These are phyloP conservation scores for Tremellales sp. DNA, from an alignment of 1,284 basidiomycete species.

Conservation along the genomic window DNA sequence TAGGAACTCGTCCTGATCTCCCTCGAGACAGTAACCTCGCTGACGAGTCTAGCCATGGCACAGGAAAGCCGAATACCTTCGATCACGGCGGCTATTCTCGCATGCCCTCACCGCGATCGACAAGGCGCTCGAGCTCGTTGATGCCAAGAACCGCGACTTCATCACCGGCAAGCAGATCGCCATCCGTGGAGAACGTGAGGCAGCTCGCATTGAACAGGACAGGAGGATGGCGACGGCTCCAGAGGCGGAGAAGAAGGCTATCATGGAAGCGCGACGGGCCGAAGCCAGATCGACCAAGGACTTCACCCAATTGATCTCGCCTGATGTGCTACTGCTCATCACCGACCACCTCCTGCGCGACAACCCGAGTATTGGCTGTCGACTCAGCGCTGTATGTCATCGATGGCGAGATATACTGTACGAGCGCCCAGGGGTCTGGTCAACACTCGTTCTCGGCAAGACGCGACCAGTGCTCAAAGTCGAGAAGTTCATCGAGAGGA, in stretches of 20 bases:
- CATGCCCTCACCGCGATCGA: conserved; percentile 3
- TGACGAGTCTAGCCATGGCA: conserved; percentile 25
- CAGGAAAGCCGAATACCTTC: conserved; percentile 22
- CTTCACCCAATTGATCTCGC: conserved; percentile 24
- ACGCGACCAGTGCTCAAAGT: conserved; percentile 18
- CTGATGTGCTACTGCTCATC: conserved; percentile 31
- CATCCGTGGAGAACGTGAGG: not conserved
- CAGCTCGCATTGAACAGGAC: not conserved
- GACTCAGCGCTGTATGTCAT: conserved; percentile 30
- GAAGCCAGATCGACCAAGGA: conserved; percentile 7
- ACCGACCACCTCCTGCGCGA: conserved; percentile 18
- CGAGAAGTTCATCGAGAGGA: conserved; percentile 16
- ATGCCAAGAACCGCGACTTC: conserved; percentile 2
- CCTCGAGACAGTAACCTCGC: not conserved
- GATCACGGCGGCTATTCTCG: conserved; percentile 8
- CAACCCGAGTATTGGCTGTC: conserved; percentile 17
- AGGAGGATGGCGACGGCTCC: not conserved
- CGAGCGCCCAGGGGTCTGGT: conserved; percentile 21
- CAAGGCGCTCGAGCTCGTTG: conserved; percentile 5
- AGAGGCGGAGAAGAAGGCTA: conserved; percentile 3
- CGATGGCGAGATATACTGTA: conserved; percentile 26
- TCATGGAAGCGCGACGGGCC: not conserved
- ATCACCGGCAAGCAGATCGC: conserved; percentile 6
- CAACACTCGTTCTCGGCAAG: conserved; percentile 16
- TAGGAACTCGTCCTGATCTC: not conserved